Conservation (phyloP, 129 eudicot species). For the Lactuca saligna region DNA sequence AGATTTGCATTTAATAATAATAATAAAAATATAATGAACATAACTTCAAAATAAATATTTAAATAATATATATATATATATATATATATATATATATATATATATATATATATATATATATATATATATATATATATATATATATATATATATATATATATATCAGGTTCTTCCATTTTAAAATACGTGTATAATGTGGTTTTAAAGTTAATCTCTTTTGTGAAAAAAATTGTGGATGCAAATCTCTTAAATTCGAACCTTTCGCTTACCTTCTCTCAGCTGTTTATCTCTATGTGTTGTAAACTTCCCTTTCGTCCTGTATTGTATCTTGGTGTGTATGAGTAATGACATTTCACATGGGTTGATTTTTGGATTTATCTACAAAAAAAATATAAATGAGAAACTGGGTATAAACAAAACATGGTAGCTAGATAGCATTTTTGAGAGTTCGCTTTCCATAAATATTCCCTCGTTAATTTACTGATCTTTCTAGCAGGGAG, state of each 20-base stretch:
- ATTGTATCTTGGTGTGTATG: slow-evolving; percentile 23
- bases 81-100: no score
- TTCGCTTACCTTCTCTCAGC: slow-evolving; percentile 30
- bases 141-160: no score
- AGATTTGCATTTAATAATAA: no score
- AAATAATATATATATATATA: no score
- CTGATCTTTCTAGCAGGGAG: slow-evolving; percentile 66
- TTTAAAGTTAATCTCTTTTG: slow-evolving; percentile 37
- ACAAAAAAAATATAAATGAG: slow-evolving; percentile 23
- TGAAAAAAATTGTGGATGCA: slow-evolving; percentile 26
- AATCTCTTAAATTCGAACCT: slow-evolving; percentile 37
- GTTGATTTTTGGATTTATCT: slow-evolving; percentile 47
- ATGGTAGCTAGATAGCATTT: slow-evolving; percentile 46
- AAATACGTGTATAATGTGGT: slow-evolving; percentile 32
- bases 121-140: no score
- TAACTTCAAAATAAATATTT: no score
- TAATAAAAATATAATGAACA: no score
- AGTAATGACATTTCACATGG: slow-evolving; percentile 57
- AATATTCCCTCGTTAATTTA: slow-evolving; percentile 41
- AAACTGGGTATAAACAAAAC: slow-evolving; percentile 37
- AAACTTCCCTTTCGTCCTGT: slow-evolving; percentile 17
- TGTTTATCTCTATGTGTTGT: slow-evolving; percentile 16
- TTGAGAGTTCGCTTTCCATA: slow-evolving; percentile 36
- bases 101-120: no score
- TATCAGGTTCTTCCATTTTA: not conserved